phyloP scores from a whole-genome alignment of 305 asterid genomes.

The Euphrasia arctica region DNA sequence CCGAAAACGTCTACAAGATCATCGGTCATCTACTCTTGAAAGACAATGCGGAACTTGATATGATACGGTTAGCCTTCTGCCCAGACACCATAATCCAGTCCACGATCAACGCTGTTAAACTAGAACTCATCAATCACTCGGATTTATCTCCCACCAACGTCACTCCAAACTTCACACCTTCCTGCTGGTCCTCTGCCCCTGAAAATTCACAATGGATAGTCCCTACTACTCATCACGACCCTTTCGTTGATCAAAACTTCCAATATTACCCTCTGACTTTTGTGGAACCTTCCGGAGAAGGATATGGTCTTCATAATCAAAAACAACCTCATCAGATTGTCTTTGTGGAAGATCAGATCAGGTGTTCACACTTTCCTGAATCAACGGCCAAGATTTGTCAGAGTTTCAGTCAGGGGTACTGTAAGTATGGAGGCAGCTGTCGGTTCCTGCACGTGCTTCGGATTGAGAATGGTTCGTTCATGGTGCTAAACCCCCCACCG shows the following conservation, averaged over 20 bases:
- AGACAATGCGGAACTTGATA: conserved; percentile 21
- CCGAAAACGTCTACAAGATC: conserved; percentile 28
- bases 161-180: conserved; percentile 31
- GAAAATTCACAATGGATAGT: conserved; percentile 29
- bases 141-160: conserved; percentile 14
- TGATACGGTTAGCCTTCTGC: conserved; percentile 28
- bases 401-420: conserved; percentile 55
- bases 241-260: conserved; percentile 20
- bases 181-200: conserved; percentile 23
- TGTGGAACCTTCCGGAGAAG: background rate
- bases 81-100: conserved; percentile 20
- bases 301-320: background rate
- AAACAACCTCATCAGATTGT: conserved; percentile 17
- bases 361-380: conserved; percentile 21
- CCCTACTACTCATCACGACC: conserved; percentile 22
- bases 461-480: conserved; percentile 30
- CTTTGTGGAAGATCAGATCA: conserved; percentile 29
- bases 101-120: conserved; percentile 21
- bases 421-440: conserved; percentile 61
- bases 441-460: conserved; percentile 38
- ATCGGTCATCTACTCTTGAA: conserved; percentile 28
- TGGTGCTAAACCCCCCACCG: conserved; percentile 32
- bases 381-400: conserved; percentile 37
- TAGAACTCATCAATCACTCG: conserved; percentile 29
- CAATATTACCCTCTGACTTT: conserved; percentile 17